A percentile compares a stretch with the other conserved stretches of the same genome.
phyloP scores from a whole-genome alignment of 2,329 filamentous ascomycete species.

The Colletotrichum tamarilloi region DNA sequence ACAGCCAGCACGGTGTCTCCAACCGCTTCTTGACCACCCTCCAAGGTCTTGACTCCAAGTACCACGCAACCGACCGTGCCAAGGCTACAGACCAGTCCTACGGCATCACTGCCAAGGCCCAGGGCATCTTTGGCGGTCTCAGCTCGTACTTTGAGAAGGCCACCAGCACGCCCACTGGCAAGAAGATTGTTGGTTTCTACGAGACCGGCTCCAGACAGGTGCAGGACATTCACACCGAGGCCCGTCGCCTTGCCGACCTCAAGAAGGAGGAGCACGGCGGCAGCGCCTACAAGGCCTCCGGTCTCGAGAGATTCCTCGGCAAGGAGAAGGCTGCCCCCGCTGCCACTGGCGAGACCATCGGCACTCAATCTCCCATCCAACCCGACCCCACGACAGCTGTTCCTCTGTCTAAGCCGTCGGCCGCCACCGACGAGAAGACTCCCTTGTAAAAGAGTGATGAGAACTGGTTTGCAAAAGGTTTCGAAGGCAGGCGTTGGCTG shows the following conservation, averaged over 20 bases:
- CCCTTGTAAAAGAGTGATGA: constrained; percentile 1
- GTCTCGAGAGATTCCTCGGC: constrained; percentile 68
- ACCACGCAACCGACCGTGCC: constrained; percentile 88
- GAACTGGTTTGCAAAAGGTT: constrained; percentile 8
- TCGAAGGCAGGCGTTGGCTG: constrained; percentile 29
- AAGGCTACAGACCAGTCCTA: constrained; percentile 87
- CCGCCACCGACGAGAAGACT: constrained; percentile 41
- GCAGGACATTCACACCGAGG: constrained; percentile 92
- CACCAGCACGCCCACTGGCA: constrained; percentile 84
- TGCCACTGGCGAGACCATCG: constrained; percentile 57
- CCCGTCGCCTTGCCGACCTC: constrained; percentile 85
- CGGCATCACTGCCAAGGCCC: constrained; percentile 80
- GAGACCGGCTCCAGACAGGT: constrained; percentile 87
- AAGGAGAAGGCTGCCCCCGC: constrained; percentile 68
- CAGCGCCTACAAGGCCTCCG: constrained; percentile 69
- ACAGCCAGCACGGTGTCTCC: constrained; percentile 89
- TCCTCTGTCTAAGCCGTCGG: constrained; percentile 35
- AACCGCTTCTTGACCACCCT: constrained; percentile 82
- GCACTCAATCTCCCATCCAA: constrained; percentile 33
- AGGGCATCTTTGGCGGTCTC: constrained; percentile 72
- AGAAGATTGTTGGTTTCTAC: constrained; percentile 91
- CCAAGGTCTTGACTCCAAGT: constrained; percentile 82
- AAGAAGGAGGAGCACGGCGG: constrained; percentile 77
- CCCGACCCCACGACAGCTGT: constrained; percentile 33
- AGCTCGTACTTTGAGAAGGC: constrained; percentile 96